Conservation (phyloP, 192 early-diverging fungal species). For the Rhizophlyctis rosea region DNA sequence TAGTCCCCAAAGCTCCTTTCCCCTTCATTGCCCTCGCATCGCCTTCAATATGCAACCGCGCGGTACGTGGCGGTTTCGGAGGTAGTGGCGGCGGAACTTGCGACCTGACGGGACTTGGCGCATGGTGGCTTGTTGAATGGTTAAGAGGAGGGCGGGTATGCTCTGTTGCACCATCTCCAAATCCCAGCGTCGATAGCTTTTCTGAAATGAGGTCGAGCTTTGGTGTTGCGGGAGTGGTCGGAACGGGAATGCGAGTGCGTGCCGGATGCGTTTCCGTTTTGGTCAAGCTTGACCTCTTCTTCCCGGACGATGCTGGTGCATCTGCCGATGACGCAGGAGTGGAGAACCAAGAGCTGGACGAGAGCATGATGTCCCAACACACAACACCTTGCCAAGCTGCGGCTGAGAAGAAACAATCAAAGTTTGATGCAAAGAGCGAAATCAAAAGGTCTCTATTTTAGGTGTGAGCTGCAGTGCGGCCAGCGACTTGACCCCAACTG, state of each 20-base stretch:
- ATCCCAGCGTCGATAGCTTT: conserved; percentile 4
- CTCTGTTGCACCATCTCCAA: not conserved
- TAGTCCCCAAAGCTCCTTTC: not conserved
- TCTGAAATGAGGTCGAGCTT: conserved; percentile 14
- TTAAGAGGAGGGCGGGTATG: not conserved
- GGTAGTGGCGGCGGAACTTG: conserved; percentile 10
- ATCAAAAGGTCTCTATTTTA: too few species aligned
- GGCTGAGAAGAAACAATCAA: too few species aligned
- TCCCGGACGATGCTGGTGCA: not conserved
- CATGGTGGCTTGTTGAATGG: too few species aligned
- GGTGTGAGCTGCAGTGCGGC: too few species aligned
- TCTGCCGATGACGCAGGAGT: not conserved
- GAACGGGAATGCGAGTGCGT: conserved; percentile 18
- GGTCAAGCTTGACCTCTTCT: not conserved
- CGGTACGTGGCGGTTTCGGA: conserved; percentile 5
- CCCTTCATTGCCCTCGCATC: not conserved
- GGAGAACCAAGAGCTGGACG: not conserved
- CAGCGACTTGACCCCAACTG: too few species aligned
- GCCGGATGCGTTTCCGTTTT: not conserved
- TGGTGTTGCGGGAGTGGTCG: not conserved
- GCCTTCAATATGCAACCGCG: conserved; percentile 1
- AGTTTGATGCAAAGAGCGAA: too few species aligned
- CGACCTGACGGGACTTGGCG: too few species aligned
- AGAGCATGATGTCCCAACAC: too few species aligned
- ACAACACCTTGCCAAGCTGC: too few species aligned